Conservation (phyloP, 2,329 filamentous ascomycete species). For the Arthrobotrys entomopaga region DNA sequence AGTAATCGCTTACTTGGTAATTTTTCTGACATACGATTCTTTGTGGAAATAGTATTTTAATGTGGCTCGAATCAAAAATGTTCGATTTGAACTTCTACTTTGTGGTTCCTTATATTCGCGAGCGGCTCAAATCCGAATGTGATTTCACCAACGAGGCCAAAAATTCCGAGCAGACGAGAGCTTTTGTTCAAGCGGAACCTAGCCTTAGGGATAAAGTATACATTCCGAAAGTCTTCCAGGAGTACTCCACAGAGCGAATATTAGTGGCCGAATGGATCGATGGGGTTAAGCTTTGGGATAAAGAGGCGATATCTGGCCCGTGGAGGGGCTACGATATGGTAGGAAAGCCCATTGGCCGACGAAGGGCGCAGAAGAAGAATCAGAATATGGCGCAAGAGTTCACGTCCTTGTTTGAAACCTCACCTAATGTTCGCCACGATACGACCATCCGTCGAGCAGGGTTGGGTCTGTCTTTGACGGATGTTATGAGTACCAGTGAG, state of each 20-base stretch:
- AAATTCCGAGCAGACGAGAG: slow-evolving; percentile 85
- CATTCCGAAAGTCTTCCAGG: slow-evolving; percentile 83
- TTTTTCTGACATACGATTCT: slow-evolving; percentile 1
- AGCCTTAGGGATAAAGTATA: slow-evolving; percentile 83
- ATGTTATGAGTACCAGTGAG: slow-evolving; percentile 91
- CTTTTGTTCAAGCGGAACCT: slow-evolving; percentile 78
- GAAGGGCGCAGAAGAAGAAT: slow-evolving; percentile 22
- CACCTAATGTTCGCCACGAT: slow-evolving; percentile 33
- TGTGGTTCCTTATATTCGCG: slow-evolving; percentile 89
- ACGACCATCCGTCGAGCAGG: slow-evolving; percentile 68
- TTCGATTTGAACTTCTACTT: slow-evolving; percentile 94
- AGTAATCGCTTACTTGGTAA: neutral
- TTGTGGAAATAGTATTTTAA: slow-evolving; percentile 47
- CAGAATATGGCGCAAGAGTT: slow-evolving; percentile 34
- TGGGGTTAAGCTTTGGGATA: slow-evolving; percentile 91
- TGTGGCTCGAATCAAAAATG: slow-evolving; percentile 58
- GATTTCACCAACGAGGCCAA: slow-evolving; percentile 92
- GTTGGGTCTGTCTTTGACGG: slow-evolving; percentile 80
- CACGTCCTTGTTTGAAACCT: slow-evolving; percentile 42
- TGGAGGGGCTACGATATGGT: slow-evolving; percentile 78
- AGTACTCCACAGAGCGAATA: slow-evolving; percentile 73
- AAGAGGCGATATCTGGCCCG: slow-evolving; percentile 76
- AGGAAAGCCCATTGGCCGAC: slow-evolving; percentile 53
- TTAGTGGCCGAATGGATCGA: slow-evolving; percentile 99
- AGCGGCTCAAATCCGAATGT: slow-evolving; percentile 90